Percentiles rank a stretch among this genome's conserved stretches.
These are phyloP conservation scores for Colletotrichum nymphaeae DNA, from an alignment of 2,329 filamentous ascomycete genomes.

Conservation along the genomic window DNA sequence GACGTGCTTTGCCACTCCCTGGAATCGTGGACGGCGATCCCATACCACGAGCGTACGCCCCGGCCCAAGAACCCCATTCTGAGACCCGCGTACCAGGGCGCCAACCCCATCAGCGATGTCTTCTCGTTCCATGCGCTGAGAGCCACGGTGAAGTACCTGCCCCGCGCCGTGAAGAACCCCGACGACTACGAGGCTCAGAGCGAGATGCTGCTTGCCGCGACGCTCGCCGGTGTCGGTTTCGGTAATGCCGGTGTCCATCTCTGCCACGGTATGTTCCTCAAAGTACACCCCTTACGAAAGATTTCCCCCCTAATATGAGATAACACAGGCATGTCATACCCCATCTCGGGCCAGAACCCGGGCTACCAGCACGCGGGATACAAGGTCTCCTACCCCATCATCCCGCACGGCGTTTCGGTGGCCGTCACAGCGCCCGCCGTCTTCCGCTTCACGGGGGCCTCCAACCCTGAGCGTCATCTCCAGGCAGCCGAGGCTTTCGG, in stretches of 20 bases:
- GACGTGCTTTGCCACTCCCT: constrained; percentile 96
- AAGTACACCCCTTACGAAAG: neutral
- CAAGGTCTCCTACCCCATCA: constrained; percentile 71
- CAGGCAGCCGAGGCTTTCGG: constrained; percentile 91
- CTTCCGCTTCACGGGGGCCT: constrained; percentile 91
- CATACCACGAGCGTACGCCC: constrained; percentile 86
- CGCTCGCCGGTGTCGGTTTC: constrained; percentile 94
- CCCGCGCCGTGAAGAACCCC: constrained; percentile 85
- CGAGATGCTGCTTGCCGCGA: constrained; percentile 95
- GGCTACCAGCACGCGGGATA: constrained; percentile 51
- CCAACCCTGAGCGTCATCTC: constrained; percentile 92
- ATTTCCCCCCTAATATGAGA: neutral
- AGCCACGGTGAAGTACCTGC: constrained; percentile 91
- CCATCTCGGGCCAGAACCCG: constrained; percentile 94
- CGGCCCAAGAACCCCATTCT: constrained; percentile 90
- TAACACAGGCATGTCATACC: constrained; percentile 88
- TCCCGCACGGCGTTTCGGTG: constrained; percentile 95
- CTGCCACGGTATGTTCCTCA: constrained; percentile 64
- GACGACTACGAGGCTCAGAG: constrained; percentile 93
- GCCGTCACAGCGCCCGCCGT: constrained; percentile 94
- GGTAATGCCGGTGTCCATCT: constrained; percentile 96
- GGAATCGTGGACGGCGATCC: constrained; percentile 98
- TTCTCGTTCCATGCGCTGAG: constrained; percentile 90
- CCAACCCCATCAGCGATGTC: constrained; percentile 97
- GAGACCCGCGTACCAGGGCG: constrained; percentile 93